Evolutionary conservation across 305 asterid genomes (phyloP), one percentile per base, ranked within the genome.

Genomic region (Ajuga reptans): DNA sequence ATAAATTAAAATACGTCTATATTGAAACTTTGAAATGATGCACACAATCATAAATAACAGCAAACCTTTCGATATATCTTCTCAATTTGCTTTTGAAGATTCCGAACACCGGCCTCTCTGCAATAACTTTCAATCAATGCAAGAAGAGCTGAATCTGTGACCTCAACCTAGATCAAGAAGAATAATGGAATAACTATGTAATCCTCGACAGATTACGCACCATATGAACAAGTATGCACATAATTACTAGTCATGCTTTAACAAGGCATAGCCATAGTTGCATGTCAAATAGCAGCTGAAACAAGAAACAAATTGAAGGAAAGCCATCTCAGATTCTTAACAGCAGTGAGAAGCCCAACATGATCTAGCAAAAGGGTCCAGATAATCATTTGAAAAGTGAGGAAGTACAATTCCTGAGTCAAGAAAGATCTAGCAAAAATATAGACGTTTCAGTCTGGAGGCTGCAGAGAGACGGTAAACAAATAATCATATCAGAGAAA

Each of bases 101-200:
- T 93, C 72, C 99, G 86, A 39, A 93, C 99, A 56, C 99, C 99
- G 4, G 99, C 95, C 86, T 93, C 99, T 84, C 99, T 79, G 86
- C 97, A 93, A 77, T 93, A 93, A 83, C 82, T 90, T 79, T 93
- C 99, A 52, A 90, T 89, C 76, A 93, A 77, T 61, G 88, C 87
- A 63, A 93, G 96, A 72, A 90, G 92, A 61, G 99, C 96, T 52
- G 91, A 72, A 84, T 89, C 88, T 50, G 96, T 86, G 78, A 93
- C 87, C 83, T 90, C 96, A 69, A 93, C 99, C 97, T 93, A 86
- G 55, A 71, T 36, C 64, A 74, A 69, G 46, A 57, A 65, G 46
- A 6, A 64, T 7, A 37, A 68, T 7, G 17, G 51, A 64, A 18
- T 60, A 12, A 67, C 18, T 12, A 64, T 66, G 55, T 36, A 46